Conservation (phyloP, 192 early-diverging fungal genomes). For the Funneliformis mosseae region DNA sequence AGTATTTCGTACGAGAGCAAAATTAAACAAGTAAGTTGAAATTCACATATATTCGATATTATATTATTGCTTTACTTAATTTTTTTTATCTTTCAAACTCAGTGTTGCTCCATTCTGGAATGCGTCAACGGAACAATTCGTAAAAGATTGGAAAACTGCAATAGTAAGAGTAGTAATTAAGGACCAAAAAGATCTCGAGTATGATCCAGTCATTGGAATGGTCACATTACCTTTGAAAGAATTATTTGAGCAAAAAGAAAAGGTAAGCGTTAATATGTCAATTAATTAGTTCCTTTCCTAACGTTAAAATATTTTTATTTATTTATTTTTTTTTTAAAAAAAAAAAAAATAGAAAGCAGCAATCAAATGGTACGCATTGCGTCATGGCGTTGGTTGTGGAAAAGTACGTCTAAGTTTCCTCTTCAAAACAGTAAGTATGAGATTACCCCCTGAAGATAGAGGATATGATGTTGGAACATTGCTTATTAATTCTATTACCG, state of each 20-base stretch:
- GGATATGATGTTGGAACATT: conserved; percentile 31
- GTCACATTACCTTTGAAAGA: conserved; percentile 17
- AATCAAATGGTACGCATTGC: conserved; percentile 25
- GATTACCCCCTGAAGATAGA: conserved; percentile 21
- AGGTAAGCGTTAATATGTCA: not conserved
- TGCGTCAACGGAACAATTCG: conserved; percentile 31
- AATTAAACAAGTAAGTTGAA: conserved; percentile 30
- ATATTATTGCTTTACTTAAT: not conserved
- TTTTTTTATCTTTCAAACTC: too few species aligned
- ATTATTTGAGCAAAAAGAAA: conserved; percentile 14
- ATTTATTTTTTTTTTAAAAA: not conserved
- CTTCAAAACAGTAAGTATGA: conserved; percentile 1
- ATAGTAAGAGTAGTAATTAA: conserved; percentile 21
- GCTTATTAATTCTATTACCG: not conserved
- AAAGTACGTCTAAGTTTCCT: conserved; percentile 26
- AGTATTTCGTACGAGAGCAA: conserved; percentile 25
- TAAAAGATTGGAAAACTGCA: conserved; percentile 17
- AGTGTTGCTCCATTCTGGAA: conserved; percentile 32
- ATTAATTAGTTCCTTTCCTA: not conserved
- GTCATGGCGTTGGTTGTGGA: conserved; percentile 28
- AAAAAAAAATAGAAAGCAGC: conserved; percentile 7
- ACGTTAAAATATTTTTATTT: not conserved
- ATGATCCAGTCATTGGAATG: conserved; percentile 33
- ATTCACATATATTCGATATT: not conserved
- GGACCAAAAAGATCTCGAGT: conserved; percentile 29